These are phyloP conservation scores for Bisporella sp. DNA, from an alignment of 2,329 filamentous ascomycete species.

Conservation along the genomic window DNA sequence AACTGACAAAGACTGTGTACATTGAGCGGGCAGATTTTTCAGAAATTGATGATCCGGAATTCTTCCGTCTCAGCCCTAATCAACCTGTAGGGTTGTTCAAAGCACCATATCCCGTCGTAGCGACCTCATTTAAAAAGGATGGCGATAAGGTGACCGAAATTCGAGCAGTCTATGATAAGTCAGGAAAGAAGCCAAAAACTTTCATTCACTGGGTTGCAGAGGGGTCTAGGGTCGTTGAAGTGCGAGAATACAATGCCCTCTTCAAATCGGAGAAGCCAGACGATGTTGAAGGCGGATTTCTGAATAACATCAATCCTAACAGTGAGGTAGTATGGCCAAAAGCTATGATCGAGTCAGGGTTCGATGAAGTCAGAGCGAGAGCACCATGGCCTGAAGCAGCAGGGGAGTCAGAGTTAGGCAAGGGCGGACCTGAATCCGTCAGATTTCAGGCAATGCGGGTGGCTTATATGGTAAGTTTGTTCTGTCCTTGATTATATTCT, in stretches of 20 bases:
- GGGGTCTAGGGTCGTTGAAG: constrained; percentile 62
- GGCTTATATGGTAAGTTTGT: constrained; percentile 49
- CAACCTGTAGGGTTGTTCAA: constrained; percentile 70
- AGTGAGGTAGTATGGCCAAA: constrained; percentile 73
- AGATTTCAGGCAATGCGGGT: constrained; percentile 89
- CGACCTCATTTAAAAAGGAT: constrained; percentile 62
- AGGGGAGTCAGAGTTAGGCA: constrained; percentile 57
- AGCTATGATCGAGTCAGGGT: constrained; percentile 76
- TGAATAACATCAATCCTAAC: constrained; percentile 77
- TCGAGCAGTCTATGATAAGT: constrained; percentile 61
- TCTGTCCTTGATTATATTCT: neutral
- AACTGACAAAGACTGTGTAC: constrained; percentile 71
- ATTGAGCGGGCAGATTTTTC: constrained; percentile 79
- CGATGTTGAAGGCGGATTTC: constrained; percentile 69
- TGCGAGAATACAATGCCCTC: constrained; percentile 71
- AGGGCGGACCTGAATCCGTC: constrained; percentile 63
- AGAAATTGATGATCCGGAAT: constrained; percentile 63
- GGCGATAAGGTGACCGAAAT: constrained; percentile 57
- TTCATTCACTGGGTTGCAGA: constrained; percentile 87
- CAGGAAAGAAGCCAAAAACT: constrained; percentile 67
- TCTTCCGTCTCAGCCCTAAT: constrained; percentile 70
- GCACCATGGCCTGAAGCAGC: constrained; percentile 75
- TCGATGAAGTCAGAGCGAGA: constrained; percentile 65
- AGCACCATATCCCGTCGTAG: constrained; percentile 62
- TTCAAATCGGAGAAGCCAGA: constrained; percentile 85